These are phyloP conservation scores for Phaeoacremonium minimum DNA, from an alignment of 2,329 filamentous ascomycete genomes.

Conservation along the genomic window DNA sequence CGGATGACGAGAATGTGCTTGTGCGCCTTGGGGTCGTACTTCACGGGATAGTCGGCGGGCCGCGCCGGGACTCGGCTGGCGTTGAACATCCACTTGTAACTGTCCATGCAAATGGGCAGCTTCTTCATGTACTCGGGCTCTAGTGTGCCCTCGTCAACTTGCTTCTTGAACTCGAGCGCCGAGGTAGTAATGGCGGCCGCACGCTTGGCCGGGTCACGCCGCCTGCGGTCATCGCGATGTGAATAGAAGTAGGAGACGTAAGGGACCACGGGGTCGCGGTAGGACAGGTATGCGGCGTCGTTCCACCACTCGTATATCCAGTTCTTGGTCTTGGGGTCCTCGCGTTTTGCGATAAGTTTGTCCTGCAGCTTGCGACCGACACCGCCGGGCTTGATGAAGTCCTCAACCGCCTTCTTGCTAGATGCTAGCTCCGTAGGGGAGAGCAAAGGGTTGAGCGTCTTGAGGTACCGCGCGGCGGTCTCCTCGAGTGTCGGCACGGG, in stretches of 20 bases:
- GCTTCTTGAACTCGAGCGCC: conserved; percentile 87
- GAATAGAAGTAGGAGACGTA: conserved; percentile 99
- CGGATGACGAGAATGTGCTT: conserved; percentile 86
- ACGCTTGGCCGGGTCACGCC: conserved; percentile 85
- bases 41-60: conserved; percentile 77
- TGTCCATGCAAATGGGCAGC: conserved; percentile 95
- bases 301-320: conserved; percentile 99
- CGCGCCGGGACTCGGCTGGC: conserved; percentile 78
- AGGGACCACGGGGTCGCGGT: conserved; percentile 92
- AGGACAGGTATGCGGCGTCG: conserved; percentile 83
- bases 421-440: conserved; percentile 62
- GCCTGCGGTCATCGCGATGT: conserved; percentile 85
- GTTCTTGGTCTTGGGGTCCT: conserved; percentile 79
- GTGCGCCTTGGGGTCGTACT: conserved; percentile 70
- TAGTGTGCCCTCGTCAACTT: conserved; percentile 75
- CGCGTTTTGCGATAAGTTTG: conserved; percentile 73
- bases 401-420: conserved; percentile 79
- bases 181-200: conserved; percentile 86
- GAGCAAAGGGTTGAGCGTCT: conserved; percentile 72
- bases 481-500: conserved; percentile 81
- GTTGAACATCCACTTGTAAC: conserved; percentile 99
- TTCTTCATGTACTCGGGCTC: conserved; percentile 99
- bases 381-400: conserved; percentile 85
- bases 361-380: conserved; percentile 82
- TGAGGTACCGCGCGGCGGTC: conserved; percentile 75